phyloP scores from a whole-genome alignment of 169 alveolate genomes.

The Plasmodium gaboni region DNA sequence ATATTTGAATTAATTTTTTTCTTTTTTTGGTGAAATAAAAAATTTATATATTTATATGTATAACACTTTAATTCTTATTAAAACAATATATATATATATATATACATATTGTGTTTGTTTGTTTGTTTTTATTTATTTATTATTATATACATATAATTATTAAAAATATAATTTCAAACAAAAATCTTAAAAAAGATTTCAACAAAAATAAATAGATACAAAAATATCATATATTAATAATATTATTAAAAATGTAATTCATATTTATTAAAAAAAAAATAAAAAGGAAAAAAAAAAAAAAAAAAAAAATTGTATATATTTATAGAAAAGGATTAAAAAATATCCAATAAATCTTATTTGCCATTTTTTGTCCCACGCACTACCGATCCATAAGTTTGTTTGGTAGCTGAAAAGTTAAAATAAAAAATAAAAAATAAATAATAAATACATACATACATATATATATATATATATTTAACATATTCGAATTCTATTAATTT shows the following conservation, averaged over 20 bases:
- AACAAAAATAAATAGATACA: conserved; percentile 2
- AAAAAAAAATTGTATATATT: background rate
- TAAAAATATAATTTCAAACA: no score
- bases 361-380: conserved; percentile 50
- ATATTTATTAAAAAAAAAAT: conserved; percentile 1
- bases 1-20: no score
- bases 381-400: conserved; percentile 73
- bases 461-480: no score
- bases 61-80: no score
- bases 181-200: no score
- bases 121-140: no score
- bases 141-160: no score
- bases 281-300: background rate
- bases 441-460: no score
- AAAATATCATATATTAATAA: conserved; percentile 14
- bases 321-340: background rate
- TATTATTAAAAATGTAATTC: conserved; percentile 6
- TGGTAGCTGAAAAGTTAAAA: conserved; percentile 45
- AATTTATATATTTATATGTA: no score
- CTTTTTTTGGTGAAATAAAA: no score
- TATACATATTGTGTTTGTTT: no score
- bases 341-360: conserved; percentile 10
- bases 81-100: no score
- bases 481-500: background rate
- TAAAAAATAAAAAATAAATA: background rate